Percentiles rank a stretch among this genome's conserved stretches.
These are phyloP conservation scores for Heterobasidion irregulare DNA, from an alignment of 1,284 basidiomycete species.

Conservation along the genomic window DNA sequence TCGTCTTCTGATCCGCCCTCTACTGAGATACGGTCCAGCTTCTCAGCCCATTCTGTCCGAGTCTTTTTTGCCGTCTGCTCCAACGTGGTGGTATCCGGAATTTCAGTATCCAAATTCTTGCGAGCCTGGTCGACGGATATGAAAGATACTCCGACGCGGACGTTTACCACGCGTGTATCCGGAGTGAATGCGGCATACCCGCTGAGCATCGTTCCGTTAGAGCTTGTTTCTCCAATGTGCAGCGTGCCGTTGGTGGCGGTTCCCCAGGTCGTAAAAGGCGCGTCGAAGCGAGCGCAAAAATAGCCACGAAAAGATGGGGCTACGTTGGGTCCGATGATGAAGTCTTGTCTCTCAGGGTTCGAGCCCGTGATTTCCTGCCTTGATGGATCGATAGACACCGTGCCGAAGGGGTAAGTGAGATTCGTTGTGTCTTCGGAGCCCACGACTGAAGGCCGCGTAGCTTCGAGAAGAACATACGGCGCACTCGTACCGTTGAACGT, in stretches of 20 bases:
- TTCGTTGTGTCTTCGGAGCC: conserved; percentile 54
- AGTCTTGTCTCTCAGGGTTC: conserved; percentile 72
- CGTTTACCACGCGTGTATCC: conserved; percentile 35
- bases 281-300: conserved; percentile 70
- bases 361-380: conserved; percentile 56
- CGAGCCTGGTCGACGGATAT: conserved; percentile 73
- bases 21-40: conserved; percentile 56
- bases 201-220: conserved; percentile 40
- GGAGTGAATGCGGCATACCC: conserved; percentile 49
- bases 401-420: conserved; percentile 54
- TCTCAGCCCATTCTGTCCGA: conserved; percentile 63
- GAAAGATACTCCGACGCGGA: conserved; percentile 72
- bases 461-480: conserved; percentile 67
- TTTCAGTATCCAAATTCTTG: conserved; percentile 50
- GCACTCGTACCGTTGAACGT: conserved; percentile 40
- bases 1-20: conserved; percentile 46
- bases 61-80: conserved; percentile 55
- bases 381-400: conserved; percentile 38
- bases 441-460: conserved; percentile 54
- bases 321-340: conserved; percentile 55
- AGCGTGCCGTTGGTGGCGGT: conserved; percentile 40
- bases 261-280: conserved; percentile 38
- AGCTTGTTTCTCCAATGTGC: conserved; percentile 17
- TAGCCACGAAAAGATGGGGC: conserved; percentile 53
- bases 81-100: conserved; percentile 51